Conservation (phyloP, 768 basidiomycete genomes). For the Aureoboletus auriporus region DNA sequence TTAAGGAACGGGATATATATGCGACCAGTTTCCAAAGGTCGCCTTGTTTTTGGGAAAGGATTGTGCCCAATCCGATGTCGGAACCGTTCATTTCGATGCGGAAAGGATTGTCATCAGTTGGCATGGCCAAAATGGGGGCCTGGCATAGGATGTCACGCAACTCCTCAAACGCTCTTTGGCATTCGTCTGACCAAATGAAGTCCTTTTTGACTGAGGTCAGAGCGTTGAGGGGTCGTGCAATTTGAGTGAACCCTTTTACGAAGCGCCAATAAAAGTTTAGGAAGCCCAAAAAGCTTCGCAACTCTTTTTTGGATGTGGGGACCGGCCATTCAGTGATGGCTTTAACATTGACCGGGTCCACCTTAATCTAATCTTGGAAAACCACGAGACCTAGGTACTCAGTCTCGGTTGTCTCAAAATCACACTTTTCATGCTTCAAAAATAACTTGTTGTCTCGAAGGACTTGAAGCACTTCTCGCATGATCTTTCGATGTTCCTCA, state of each 20-base stretch:
- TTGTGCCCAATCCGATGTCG: neutral
- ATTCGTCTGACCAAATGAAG: too few relatives aligned
- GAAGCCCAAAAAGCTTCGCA: neutral
- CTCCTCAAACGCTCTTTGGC: neutral
- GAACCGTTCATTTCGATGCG: neutral
- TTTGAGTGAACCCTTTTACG: neutral
- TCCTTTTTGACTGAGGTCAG: too few relatives aligned
- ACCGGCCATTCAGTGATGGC: too few relatives aligned
- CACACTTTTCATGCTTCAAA: too few relatives aligned
- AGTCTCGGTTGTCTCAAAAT: too few relatives aligned
- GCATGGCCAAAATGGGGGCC: neutral
- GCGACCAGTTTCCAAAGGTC: neutral
- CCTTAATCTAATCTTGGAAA: too few relatives aligned
- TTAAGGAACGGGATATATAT: neutral
- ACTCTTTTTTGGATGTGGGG: neutral
- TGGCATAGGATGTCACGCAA: neutral
- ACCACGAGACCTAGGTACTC: too few relatives aligned
- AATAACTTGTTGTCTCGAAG: too few relatives aligned
- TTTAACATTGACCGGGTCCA: too few relatives aligned
- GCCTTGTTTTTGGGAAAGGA: neutral
- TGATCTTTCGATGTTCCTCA: neutral
- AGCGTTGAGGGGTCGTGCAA: too few relatives aligned
- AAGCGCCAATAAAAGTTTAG: too few relatives aligned
- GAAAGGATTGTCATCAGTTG: neutral
- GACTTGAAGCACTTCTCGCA: too few relatives aligned